Evolutionary conservation across 2,329 filamentous ascomycete genomes (phyloP), one percentile per base, ranked within the genome.

Genomic region (Diatrype stigma): DNA sequence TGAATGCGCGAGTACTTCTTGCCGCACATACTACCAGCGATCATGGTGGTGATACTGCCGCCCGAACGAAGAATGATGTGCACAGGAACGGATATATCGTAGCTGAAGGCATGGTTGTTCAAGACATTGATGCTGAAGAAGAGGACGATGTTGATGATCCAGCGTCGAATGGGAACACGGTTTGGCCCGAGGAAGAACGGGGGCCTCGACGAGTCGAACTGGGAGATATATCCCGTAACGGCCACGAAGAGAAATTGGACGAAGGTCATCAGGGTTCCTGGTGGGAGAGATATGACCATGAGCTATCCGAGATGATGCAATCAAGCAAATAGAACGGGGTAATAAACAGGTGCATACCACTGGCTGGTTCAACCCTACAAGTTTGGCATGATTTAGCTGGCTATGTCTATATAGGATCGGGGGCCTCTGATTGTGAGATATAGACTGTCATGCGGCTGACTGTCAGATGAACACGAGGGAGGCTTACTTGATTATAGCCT

Each of bases 21-120:
- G 38, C 93, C 93, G 63, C 87, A 91, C 14, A 96, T 60, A 63
- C 86, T 91, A 3, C 94, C 94, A n/a, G 93, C 90, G 16, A 86
- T 72, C 83, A 99, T 96, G 8, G 94, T 97, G 4, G 92, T 95
- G 55, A 97, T 95, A 62, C 92, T 96, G 16, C 94, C 94, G 46
- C 93, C 96, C 46, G 92, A 96, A 48, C 94, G 84, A 28, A 99
- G 77, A 59, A 99, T 97, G 62, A 99, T 99, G 66, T 99, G 94
- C 46, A 99, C 85, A 1, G 94, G 94, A 0, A 99, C 90, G 6
- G 91, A 96, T 51, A 99, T 97, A 61, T 91, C 86, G 73, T 96
- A 99, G 56, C 90, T 92, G 69, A 99, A 99, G 6, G 93, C 94
- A 76, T 93, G 93, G 63, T 99, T 99, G 73, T 99, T 99, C 65